Base-by-base conservation (phyloP, 352 stramenopile genomes). In the Phytophthora idaei region DNA sequence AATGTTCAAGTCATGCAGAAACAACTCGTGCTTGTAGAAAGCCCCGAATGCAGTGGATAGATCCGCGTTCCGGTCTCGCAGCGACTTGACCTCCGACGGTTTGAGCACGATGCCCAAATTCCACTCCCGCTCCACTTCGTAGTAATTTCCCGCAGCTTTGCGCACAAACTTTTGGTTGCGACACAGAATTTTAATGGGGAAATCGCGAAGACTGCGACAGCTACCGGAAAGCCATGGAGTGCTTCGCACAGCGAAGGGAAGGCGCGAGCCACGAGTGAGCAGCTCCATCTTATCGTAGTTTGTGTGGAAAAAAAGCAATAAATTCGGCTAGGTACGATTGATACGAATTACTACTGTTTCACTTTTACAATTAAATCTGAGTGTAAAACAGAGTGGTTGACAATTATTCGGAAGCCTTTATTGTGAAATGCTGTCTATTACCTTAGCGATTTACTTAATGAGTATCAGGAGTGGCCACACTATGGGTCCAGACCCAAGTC, bases 71-170 rank as follows among this genome's bases (percentile, higher is more conserved):
- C 76, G 78, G 28, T 70, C 76, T 31, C 87, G 72, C 36, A 94
- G 71, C 50, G 83, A 81, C 66, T 94, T 94, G 57, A 94, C 87
- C 55, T 94, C 87, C 12, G 81, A 92, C 25, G 87, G 81, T 62
- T 90, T 48, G 28, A 94, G 74, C 54, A 80, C 71, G 14, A 94
- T 85, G 37, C 87, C 87, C 41, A 93, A 63, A 50, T 80, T 89
- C 78, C 81, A 90, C 63, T 94, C 87, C 29, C 84, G 84, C 44
- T 93, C 75, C n/a, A 93, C 70, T 32, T 90, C 76, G 51, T 77
- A 84, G 45, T 71, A 71, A 53, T 70, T 83, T 48, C 64, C 64
- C 44, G 73, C 57, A 36, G 61, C 59, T 66, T 89, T 85, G 59
- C 77, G 77, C 28, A 82, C 41, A 53, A 93, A 90, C 32, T 76